Percentiles rank a stretch among this genome's conserved stretches.
Conservation (phyloP, 2,329 filamentous ascomycete genomes). For the Curvularia verruculosa region DNA sequence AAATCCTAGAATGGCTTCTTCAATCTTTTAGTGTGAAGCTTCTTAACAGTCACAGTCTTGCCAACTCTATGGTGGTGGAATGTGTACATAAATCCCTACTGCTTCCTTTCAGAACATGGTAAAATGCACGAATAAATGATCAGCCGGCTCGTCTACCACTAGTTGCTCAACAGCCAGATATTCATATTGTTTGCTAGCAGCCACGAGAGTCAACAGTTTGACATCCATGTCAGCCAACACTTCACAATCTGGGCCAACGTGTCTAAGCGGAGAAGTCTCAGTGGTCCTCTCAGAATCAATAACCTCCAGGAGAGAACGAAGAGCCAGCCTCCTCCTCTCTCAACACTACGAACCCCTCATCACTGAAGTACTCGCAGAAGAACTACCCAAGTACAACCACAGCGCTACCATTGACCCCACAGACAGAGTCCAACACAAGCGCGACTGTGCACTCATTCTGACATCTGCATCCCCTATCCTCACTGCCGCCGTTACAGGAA, state of each 20-base stretch:
- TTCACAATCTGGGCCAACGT: background rate
- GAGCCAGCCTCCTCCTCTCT: constrained; percentile 22
- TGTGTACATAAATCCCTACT: background rate
- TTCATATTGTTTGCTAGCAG: background rate
- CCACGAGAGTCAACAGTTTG: too few relatives aligned
- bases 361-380: constrained; percentile 29
- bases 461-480: constrained; percentile 34
- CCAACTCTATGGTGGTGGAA: background rate
- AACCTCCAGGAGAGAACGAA: constrained; percentile 20
- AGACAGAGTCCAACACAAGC: constrained; percentile 19
- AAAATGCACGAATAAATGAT: background rate
- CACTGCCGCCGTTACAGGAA: constrained; percentile 33
- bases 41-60: background rate
- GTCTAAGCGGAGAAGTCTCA: background rate
- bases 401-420: constrained; percentile 21
- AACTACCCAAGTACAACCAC: constrained; percentile 32
- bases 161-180: background rate
- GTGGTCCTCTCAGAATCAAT: constrained; percentile 12
- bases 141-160: background rate
- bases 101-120: too few relatives aligned
- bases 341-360: constrained; percentile 33
- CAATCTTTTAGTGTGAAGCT: background rate
- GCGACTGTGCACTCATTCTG: constrained; percentile 37
- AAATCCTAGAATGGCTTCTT: background rate
- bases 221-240: background rate